phyloP scores from a whole-genome alignment of 2,329 filamentous ascomycete species.

The Fusarium fracticaudum region DNA sequence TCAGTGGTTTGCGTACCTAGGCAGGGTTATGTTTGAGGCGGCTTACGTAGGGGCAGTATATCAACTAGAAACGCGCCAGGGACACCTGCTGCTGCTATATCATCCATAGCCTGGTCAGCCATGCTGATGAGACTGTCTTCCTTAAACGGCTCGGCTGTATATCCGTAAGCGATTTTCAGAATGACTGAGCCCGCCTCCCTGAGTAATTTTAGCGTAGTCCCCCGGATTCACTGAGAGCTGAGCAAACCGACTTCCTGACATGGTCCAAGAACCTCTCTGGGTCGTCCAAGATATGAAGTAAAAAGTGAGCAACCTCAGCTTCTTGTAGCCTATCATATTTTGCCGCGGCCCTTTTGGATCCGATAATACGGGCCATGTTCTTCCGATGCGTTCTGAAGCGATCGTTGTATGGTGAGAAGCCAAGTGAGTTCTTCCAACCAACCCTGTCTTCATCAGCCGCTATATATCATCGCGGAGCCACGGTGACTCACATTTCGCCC shows the following conservation, averaged over 20 bases:
- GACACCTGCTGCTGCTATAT: conserved; percentile 15
- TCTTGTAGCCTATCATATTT: conserved; percentile 56
- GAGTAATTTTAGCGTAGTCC: not conserved
- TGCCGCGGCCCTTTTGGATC: conserved; percentile 51
- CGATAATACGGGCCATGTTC: conserved; percentile 55
- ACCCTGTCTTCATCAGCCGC: not conserved
- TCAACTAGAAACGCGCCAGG: conserved; percentile 33
- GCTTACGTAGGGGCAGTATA: conserved; percentile 28
- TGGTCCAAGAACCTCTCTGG: conserved; percentile 52
- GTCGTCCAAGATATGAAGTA: conserved; percentile 46
- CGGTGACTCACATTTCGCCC: conserved; percentile 18
- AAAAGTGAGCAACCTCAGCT: conserved; percentile 46
- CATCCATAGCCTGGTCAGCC: conserved; percentile 28
- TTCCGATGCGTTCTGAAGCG: conserved; percentile 55
- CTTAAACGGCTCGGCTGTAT: conserved; percentile 26
- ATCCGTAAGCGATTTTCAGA: conserved; percentile 35
- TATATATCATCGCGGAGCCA: not conserved
- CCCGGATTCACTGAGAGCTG: too few relatives aligned
- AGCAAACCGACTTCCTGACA: conserved; percentile 50
- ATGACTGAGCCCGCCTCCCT: conserved; percentile 32
- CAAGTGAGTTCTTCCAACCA: conserved; percentile 46
- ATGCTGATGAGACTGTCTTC: conserved; percentile 26
- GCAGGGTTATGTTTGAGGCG: not conserved
- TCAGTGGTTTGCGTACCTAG: not conserved
- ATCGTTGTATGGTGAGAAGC: conserved; percentile 48